A percentile compares a stretch with the other conserved stretches of the same genome.
Conservation (phyloP, 1,284 basidiomycete species). For the Athelia psychrophila region DNA sequence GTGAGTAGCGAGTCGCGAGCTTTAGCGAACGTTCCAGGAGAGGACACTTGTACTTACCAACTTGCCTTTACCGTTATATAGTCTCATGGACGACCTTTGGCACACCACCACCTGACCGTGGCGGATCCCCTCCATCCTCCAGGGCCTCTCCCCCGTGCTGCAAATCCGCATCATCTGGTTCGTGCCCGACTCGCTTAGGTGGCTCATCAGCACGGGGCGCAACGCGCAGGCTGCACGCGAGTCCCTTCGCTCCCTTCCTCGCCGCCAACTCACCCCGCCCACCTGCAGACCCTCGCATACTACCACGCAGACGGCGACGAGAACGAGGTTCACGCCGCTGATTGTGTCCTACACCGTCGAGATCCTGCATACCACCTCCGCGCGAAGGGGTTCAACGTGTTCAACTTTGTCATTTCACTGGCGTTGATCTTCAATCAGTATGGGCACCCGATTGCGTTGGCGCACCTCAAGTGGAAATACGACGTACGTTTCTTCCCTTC, state of each 20-base stretch:
- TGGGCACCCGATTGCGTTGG: slow-evolving; percentile 72
- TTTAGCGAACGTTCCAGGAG: not conserved
- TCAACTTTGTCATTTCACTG: slow-evolving; percentile 63
- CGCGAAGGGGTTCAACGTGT: slow-evolving; percentile 76
- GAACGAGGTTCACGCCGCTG: slow-evolving; percentile 71
- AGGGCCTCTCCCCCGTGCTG: slow-evolving; percentile 58
- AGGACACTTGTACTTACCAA: not conserved
- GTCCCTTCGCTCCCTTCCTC: no score
- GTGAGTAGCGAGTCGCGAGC: slow-evolving; percentile 32
- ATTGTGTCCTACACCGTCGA: slow-evolving; percentile 75
- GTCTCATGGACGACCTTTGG: slow-evolving; percentile 79
- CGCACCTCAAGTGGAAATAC: slow-evolving; percentile 62
- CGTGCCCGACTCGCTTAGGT: slow-evolving; percentile 72
- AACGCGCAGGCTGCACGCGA: slow-evolving; percentile 48
- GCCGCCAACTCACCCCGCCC: no score
- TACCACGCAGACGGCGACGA: slow-evolving; percentile 75
- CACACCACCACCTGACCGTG: slow-evolving; percentile 67
- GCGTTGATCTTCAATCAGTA: slow-evolving; percentile 81
- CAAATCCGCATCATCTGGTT: slow-evolving; percentile 63
- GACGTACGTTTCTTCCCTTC: slow-evolving; percentile 39
- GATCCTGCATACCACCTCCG: slow-evolving; percentile 68
- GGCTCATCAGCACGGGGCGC: slow-evolving; percentile 62
- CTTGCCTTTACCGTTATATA: slow-evolving; percentile 2
- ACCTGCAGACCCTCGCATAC: slow-evolving; percentile 58
- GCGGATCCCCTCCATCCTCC: slow-evolving; percentile 68